Evolutionary conservation across 768 basidiomycete species (phyloP).

Genomic region (Auriscalpium microsporum): DNA sequence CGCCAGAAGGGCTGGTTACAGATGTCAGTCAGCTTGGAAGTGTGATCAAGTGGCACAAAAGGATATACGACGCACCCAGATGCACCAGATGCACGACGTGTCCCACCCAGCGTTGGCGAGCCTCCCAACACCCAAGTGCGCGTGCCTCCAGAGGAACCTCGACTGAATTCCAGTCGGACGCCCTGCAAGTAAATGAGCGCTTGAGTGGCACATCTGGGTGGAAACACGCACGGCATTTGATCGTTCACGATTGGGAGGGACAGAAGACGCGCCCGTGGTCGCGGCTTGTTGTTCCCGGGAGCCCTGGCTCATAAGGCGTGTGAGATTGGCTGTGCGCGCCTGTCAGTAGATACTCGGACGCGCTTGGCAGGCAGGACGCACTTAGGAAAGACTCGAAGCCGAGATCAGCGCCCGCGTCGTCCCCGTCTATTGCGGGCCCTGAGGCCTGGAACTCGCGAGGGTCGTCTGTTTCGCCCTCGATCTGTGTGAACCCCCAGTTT

Average conservation of each 20-base stretch:
- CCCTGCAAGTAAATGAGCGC: constrained; percentile 13
- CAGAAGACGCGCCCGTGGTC: too few relatives aligned
- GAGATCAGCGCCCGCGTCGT: constrained; percentile 18
- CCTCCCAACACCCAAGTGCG: constrained; percentile 32
- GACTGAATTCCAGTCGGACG: constrained; percentile 30
- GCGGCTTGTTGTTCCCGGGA: too few relatives aligned
- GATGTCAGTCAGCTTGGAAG: constrained; percentile 16
- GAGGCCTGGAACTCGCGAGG: constrained; percentile 55
- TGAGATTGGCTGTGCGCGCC: too few relatives aligned
- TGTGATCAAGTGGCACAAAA: too few relatives aligned
- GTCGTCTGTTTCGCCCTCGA: constrained; percentile 69
- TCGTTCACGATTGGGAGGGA: too few relatives aligned
- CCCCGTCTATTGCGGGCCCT: constrained; percentile 20
- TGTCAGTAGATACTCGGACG: too few relatives aligned
- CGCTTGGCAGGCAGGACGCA: constrained; percentile 17
- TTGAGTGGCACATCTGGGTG: neutral
- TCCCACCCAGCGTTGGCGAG: constrained; percentile 21
- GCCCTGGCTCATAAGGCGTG: too few relatives aligned
- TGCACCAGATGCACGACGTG: constrained; percentile 9
- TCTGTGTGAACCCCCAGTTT: constrained; percentile 30
- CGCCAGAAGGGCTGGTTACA: constrained; percentile 21
- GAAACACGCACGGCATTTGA: too few relatives aligned
- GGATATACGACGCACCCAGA: constrained; percentile 6
- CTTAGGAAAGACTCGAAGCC: constrained; percentile 43
- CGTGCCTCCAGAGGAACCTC: constrained; percentile 20